Base-by-base conservation (phyloP, 2,329 filamentous ascomycete genomes). In the Orbilia oligospora region DNA sequence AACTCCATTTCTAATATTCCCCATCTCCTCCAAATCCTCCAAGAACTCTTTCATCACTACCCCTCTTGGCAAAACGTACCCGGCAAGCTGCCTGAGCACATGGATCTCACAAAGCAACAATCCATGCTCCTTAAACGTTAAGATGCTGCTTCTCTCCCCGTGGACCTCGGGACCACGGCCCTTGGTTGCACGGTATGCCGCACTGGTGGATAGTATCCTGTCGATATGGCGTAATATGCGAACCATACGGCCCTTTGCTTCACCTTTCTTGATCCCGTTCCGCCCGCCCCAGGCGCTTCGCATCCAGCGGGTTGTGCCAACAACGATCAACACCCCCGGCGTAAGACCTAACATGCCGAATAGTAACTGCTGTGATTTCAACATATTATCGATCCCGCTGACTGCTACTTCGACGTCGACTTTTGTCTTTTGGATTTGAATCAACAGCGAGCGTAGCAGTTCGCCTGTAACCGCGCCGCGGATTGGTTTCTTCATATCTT, bases 371-470 rank as follows among this genome's bases (percentile, higher is more conserved):
- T 99, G 96, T 83, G 94, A 97, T 86, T 96, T 97, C 73, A 99
- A 88, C 36, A 99, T 88, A 38, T 93, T 90, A 86, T 99, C 95
- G 81, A 99, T 99, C 18, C 96, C 96, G 76, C 92, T 93, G 86
- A 99, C 94, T 14, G 96, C 96, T 79, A 98, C 91, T 84, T 99
- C 96, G 12, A 99, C 90, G 83, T 99, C 96, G 8, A 99, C 96
- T 86, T 99, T 99, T 22, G 96, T 98, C 87, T 99, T 99, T 83
- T 99, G 96, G 44, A 99, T 91, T 83, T 99, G 96, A 70, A 99
- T 98, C 53, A 99, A 87, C 30, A 99, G 89, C 3, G 95, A 94
- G 65, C 95, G 91, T 41, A 98, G 89, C 30, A 99, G 88, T 82
- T 98, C 95, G 10, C 96, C 96, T 33, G 90, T 89, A 18, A 99